Percentiles rank a stretch among this genome's conserved stretches.
phyloP scores from a whole-genome alignment of 345 rosid genomes.

The Carallia brachiata region DNA sequence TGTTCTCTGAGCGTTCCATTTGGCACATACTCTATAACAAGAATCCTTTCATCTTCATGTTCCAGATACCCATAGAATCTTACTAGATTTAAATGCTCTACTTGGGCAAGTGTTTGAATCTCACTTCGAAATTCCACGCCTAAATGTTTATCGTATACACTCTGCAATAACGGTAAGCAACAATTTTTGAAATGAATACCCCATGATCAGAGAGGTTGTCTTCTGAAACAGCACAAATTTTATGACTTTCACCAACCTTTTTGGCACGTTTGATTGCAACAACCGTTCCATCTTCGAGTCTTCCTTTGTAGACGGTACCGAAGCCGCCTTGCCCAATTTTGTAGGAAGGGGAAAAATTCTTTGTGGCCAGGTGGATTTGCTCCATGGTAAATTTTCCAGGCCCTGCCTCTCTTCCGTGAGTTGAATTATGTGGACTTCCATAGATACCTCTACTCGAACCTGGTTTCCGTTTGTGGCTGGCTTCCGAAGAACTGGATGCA shows the following conservation, averaged over 20 bases:
- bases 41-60: constrained; percentile 66
- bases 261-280: constrained; percentile 90
- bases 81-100: constrained; percentile 82
- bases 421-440: constrained; percentile 31
- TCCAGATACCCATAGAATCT: constrained; percentile 70
- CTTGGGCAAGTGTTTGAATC: constrained; percentile 64
- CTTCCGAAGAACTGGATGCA: constrained; percentile 34
- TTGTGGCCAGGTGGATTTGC: constrained; percentile 64
- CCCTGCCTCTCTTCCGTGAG: constrained; percentile 40
- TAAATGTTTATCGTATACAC: constrained; percentile 67
- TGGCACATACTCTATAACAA: constrained; percentile 75
- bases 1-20: constrained; percentile 93
- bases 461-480: constrained; percentile 38
- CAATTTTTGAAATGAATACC: not conserved
- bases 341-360: constrained; percentile 72
- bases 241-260: constrained; percentile 43
- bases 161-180: constrained; percentile 39
- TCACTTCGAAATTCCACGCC: constrained; percentile 80
- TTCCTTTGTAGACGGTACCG: constrained; percentile 89
- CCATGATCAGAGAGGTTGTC: too few species aligned
- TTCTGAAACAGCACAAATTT: not conserved
- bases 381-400: constrained; percentile 51
- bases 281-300: constrained; percentile 63
- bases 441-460: constrained; percentile 40
- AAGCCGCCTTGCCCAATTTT: constrained; percentile 92